Evolutionary conservation across 2,329 filamentous ascomycete genomes (phyloP), one percentile per base, ranked within the genome.

Genomic region (Penicillium thymicola): DNA sequence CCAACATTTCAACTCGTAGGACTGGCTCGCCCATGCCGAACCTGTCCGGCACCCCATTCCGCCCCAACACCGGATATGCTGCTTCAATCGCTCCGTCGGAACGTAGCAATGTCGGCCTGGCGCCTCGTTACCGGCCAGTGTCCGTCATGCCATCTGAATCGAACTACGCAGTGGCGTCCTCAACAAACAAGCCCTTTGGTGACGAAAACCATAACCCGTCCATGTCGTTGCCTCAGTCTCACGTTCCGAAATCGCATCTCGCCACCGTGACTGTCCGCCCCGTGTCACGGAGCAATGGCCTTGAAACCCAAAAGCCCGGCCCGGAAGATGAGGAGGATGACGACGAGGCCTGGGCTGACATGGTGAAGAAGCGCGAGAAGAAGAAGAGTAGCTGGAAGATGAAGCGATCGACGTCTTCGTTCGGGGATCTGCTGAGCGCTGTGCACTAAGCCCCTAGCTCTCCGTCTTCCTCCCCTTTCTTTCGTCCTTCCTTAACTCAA

Each of bases 61-160:
- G 62, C 58, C 55, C 66, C 64, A 50, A 58, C 61, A 53, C 59
- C 56, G 73, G 83, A 9, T 97, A 97, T 74, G 84, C 92, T 1
- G 86, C 92, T 1, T 97, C 93, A 0, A 96, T 99, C 64, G 93
- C 94, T 2, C 94, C 94, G 1, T 96, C 91, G 5, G 94, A 97
- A 77, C 88, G 94, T 59, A 97, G 92, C 80, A 97, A 95, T 72
- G 80, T 97, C 59, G 94, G 94, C 16, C 82, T 96, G 51, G 92
- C 94, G 9, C 88, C 90, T 32, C 86, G 94, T 43, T 99, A 99
- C 76, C 85, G 94, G 44, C 92, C 94, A 1, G 93, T 97, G 0
- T 92, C 90, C 0, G 87, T 88, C 41, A 78, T 82, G 53, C 79
- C 78, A 8, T 69, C 73, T 10, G 72, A 75, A 7, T 60, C 62